Evolutionary conservation across 352 stramenopile species (phyloP).

Genomic region (Phytophthora tubulina): DNA sequence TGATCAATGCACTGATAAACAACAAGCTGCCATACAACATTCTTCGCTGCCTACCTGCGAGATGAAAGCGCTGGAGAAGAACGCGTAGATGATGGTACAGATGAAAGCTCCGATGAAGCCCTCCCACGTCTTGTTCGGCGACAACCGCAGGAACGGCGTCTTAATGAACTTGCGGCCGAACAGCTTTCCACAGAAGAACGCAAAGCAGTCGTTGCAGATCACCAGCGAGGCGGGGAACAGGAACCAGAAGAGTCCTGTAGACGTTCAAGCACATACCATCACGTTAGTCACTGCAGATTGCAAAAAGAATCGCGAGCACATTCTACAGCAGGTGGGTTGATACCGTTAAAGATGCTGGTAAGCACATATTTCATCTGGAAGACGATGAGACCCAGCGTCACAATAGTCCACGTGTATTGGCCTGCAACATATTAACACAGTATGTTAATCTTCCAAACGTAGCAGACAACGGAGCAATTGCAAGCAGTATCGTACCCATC

Average conservation of each 20-base stretch:
- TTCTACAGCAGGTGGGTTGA: conserved; percentile 1
- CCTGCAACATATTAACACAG: conserved; percentile 44
- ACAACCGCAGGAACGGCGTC: conserved; percentile 91
- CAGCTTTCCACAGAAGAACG: conserved; percentile 93
- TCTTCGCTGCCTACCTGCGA: conserved; percentile 59
- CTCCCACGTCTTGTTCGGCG: conserved; percentile 99
- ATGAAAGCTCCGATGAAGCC: conserved; percentile 98
- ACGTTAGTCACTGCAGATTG: conserved; percentile 10
- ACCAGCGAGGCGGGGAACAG: conserved; percentile 94
- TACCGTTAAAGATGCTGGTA: conserved; percentile 96
- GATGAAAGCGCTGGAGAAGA: conserved; percentile 93
- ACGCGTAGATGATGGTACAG: conserved; percentile 95
- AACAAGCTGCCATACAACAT: neutral
- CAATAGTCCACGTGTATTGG: conserved; percentile 97
- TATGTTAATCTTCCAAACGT: conserved; percentile 2
- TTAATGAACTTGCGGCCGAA: conserved; percentile 95
- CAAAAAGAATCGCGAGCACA: neutral
- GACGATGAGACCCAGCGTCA: conserved; percentile 95
- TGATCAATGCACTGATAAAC: conserved; percentile 6
- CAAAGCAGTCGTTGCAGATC: conserved; percentile 97
- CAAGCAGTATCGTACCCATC: conserved; percentile 65
- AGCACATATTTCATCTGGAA: conserved; percentile 98
- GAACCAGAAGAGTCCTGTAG: conserved; percentile 94
- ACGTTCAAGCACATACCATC: neutral
- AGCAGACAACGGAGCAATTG: neutral